Evolutionary conservation across 2,329 filamentous ascomycete species (phyloP).

Genomic region (Cryphonectria naterciae): DNA sequence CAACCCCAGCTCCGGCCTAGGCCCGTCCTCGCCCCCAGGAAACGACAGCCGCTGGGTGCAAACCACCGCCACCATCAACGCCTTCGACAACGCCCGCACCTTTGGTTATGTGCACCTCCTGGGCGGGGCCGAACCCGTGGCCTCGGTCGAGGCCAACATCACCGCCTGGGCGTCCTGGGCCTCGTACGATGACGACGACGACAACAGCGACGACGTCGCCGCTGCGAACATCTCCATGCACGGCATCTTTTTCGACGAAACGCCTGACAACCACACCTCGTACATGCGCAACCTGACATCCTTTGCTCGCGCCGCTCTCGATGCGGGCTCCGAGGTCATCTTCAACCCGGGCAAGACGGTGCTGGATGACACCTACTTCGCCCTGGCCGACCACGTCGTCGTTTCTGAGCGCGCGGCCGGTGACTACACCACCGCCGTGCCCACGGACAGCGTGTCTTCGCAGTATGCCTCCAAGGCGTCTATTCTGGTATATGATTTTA

Average conservation of each 20-base stretch:
- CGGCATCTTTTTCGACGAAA: constrained; percentile 15
- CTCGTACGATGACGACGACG: background rate
- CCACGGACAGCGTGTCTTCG: background rate
- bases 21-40: background rate
- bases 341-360: constrained; percentile 5
- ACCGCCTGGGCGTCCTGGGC: constrained; percentile 12
- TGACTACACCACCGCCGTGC: background rate
- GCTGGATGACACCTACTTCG: background rate
- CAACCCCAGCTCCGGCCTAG: constrained; percentile 23
- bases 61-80: constrained; percentile 3
- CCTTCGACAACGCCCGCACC: constrained; percentile 1
- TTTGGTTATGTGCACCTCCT: constrained; percentile 20
- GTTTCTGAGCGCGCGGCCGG: constrained; percentile 6
- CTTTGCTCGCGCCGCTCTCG: background rate
- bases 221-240: background rate
- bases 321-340: background rate
- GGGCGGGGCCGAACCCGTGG: background rate
- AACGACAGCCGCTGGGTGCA: constrained; percentile 1
- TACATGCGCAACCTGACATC: constrained; percentile 3
- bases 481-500: constrained; percentile 6
- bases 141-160: constrained; percentile 11
- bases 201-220: background rate
- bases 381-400: constrained; percentile 5
- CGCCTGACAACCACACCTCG: background rate
- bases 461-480: constrained; percentile 7